Base-by-base conservation (phyloP, 2,329 filamentous ascomycete genomes). In the Nemania abortiva region DNA sequence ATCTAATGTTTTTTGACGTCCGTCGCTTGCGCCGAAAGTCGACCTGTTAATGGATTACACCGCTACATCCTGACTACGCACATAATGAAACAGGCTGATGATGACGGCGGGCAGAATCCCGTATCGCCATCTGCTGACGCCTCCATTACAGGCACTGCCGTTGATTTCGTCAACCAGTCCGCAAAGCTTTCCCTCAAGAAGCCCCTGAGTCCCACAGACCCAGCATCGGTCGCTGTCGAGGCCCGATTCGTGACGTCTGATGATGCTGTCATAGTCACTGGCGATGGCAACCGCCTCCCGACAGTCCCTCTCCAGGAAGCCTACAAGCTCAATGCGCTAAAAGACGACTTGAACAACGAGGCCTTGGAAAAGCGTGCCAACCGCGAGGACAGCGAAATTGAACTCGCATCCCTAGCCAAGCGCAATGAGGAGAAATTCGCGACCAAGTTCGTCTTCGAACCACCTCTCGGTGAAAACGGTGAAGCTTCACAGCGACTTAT, bases 231-330 rank as follows among this genome's bases (percentile, higher is more conserved):
- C 15, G 90, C 90, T 1, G 82, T 90, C 57, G 84, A 90, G 75
- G 91, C 91, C 34, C 85, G 81, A n/a, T 89, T 87, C 69, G 81
- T 91, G 37, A 95, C 92, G 0, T 87, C 90, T 0, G 88, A 91
- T 57, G 92, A 95, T 77, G 88, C 91, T 0, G 88, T 94, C 18
- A 88, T 95, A 54, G 82, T 90, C 62, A 93, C 91, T 0, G 85
- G 86, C 15, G 87, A 91, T 76, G 91, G 91, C 34, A 85, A 87
- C 55, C 84, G 91, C 47, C 79, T 94, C 6, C 92, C 92, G 0
- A 87, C 87, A 1, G 89, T 94, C 1, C 91, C 92, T 1, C 77
- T 93, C 4, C 83, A 87, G 37, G 92, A 95, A 80, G 91, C 92
- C 0, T 84, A 88, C 69, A 91, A 89, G 76, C 84, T 95, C 65